Base-by-base conservation (phyloP, 1,284 basidiomycete genomes). In the Ustilago bromivora region DNA sequence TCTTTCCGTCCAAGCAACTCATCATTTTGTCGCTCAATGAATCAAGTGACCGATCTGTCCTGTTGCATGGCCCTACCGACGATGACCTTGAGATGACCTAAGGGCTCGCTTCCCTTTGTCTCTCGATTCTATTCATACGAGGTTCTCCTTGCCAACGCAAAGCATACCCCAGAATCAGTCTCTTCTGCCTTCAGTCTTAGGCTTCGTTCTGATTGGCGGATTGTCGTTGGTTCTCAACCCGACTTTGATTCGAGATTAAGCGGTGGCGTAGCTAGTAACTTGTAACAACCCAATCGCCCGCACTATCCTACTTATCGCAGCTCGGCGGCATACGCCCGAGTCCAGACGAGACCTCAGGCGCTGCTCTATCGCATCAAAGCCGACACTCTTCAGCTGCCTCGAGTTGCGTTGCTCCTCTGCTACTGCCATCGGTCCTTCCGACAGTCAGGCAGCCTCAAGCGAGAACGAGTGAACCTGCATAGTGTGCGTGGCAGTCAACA, bases 401-500 rank as follows among this genome's bases (percentile, higher is more conserved):
- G 3, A 28, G 23, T 28, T 28, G 23, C 23, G 23, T 15, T 19
- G 17, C 15, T 23, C 15, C 28, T 35, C 34, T n/a, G 13, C 32
- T 7, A 13, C 54, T 38, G 10, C 38, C n/a, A 28, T 40, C n/a
- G 11, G 23, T 23, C 36, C 54, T 11, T 35, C 23, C 36, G 19
- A 40, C 54, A 38, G 41, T 17, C 52, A 31, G 13, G 15, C 52
- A 54, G 15, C 15, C 23, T 23, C 36, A 56, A 56, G 36, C 54
- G 54, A 56, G 54, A 32, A 5, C 4, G 10, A 56, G 35, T 23
- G 54, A 36, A 56, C 23, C 36, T 56, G 54, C 54, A 40, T 41
- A 28, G 54, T 38, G 54, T 56, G 35, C 54, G 54, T 56, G 35
- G 36, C 54, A 46, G 7, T n/a, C 43, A 46, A 19, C 17, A 56